A percentile compares a stretch with the other conserved stretches of the same genome.
Conservation (phyloP, 257 asterid genomes). For the Penstemon eatonii region DNA sequence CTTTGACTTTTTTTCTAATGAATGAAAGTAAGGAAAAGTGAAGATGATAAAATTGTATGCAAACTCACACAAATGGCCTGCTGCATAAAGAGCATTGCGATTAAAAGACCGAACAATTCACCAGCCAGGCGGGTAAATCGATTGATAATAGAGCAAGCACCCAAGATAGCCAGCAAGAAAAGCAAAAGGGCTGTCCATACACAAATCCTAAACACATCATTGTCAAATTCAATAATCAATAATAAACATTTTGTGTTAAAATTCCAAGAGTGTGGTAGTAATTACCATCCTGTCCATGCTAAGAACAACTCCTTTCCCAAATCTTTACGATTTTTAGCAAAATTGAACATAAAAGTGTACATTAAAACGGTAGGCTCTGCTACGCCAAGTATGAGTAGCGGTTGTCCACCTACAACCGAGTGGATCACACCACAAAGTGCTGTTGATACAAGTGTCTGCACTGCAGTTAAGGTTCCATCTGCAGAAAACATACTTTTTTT, state of each 20-base stretch:
- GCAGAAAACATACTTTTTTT: conserved; percentile 20
- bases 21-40: conserved; percentile 10
- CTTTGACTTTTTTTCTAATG: not conserved
- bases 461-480: conserved; percentile 95
- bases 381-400: conserved; percentile 89
- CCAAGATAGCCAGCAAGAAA: conserved; percentile 87
- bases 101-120: conserved; percentile 89
- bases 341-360: conserved; percentile 96
- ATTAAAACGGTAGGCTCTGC: conserved; percentile 97
- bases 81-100: conserved; percentile 99
- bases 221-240: conserved; percentile 25
- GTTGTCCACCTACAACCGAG: conserved; percentile 90
- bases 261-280: conserved; percentile 15
- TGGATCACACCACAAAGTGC: conserved; percentile 93
- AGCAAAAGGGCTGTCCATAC: conserved; percentile 94
- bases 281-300: conserved; percentile 95
- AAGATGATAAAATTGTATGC: conserved; percentile 18
- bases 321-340: conserved; percentile 79
- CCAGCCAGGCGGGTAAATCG: conserved; percentile 97
- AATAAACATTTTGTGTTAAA: conserved; percentile 21
- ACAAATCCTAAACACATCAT: conserved; percentile 68
- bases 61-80: conserved; percentile 88
- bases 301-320: conserved; percentile 75
- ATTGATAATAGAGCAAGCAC: conserved; percentile 93
- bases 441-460: conserved; percentile 94